Evolutionary conservation across 2,329 filamentous ascomycete genomes (phyloP).

Genomic region (Cytospora piceae): DNA sequence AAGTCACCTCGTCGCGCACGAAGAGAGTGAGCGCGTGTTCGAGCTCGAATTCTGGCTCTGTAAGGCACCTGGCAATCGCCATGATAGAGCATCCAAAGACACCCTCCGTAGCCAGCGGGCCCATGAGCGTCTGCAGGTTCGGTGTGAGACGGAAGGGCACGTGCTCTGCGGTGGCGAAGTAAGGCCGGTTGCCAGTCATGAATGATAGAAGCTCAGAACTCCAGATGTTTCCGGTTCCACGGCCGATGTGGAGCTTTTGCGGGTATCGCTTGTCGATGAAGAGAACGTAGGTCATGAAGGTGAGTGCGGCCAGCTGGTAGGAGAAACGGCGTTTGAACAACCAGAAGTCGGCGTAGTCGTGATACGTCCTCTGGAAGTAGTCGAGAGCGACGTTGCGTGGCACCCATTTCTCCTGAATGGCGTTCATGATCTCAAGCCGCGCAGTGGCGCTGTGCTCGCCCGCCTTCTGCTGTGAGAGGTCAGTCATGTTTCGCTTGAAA

Average conservation of each 20-base stretch:
- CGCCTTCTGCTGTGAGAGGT: slow-evolving; percentile 55
- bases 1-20: slow-evolving; percentile 96
- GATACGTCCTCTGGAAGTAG: slow-evolving; percentile 87
- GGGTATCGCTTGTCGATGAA: slow-evolving; percentile 97
- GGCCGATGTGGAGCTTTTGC: slow-evolving; percentile 91
- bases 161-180: slow-evolving; percentile 88
- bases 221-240: slow-evolving; percentile 91
- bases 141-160: slow-evolving; percentile 97
- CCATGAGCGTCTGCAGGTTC: slow-evolving; percentile 95
- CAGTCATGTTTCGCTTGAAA: not conserved
- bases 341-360: slow-evolving; percentile 94
- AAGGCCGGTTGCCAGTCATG: slow-evolving; percentile 81
- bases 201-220: slow-evolving; percentile 90
- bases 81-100: slow-evolving; percentile 95
- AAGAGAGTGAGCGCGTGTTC: slow-evolving; percentile 94
- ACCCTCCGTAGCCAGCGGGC: slow-evolving; percentile 91
- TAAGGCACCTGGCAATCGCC: slow-evolving; percentile 93
- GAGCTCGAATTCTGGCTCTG: slow-evolving; percentile 86
- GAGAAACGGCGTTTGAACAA: slow-evolving; percentile 96
- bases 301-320: slow-evolving; percentile 91
- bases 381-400: slow-evolving; percentile 80
- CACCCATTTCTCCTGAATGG: slow-evolving; percentile 93
- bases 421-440: slow-evolving; percentile 87
- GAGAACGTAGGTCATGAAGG: slow-evolving; percentile 98
- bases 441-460: slow-evolving; percentile 72